Conservation (phyloP, 164 flowering plant species). For the Saururus chinensis region DNA sequence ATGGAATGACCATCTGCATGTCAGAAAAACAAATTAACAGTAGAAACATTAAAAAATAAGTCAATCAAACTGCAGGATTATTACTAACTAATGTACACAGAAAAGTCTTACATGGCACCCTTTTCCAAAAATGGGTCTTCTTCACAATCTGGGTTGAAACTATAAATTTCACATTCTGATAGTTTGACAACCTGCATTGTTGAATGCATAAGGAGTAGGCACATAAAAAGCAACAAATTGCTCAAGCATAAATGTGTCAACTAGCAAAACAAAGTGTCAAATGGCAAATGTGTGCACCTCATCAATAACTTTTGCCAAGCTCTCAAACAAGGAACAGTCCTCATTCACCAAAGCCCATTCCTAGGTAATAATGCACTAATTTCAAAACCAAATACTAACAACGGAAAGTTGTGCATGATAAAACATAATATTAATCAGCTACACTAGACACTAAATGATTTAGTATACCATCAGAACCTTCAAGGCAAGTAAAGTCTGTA, state of each 20-base stretch:
- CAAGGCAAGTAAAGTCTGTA: too few species aligned
- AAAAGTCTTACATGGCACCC: slow-evolving; percentile 66
- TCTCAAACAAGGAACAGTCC: slow-evolving; percentile 49
- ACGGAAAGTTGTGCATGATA: neutral
- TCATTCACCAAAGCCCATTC: slow-evolving; percentile 64
- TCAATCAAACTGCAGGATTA: too few species aligned
- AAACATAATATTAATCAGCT: neutral
- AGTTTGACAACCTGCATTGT: slow-evolving; percentile 71
- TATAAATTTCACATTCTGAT: slow-evolving; percentile 81
- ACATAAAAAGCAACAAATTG: neutral
- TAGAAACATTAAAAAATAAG: neutral
- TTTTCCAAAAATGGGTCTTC: slow-evolving; percentile 78
- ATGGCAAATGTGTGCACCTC: slow-evolving; percentile 40
- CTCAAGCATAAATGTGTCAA: neutral
- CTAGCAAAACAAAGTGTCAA: too few species aligned
- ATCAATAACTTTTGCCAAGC: slow-evolving; percentile 64
- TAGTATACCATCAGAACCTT: too few species aligned
- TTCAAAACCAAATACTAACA: neutral
- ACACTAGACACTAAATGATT: too few species aligned
- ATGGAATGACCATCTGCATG: slow-evolving; percentile 83
- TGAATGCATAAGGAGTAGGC: slow-evolving; percentile 6
- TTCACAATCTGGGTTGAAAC: slow-evolving; percentile 70
- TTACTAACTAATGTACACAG: neutral
- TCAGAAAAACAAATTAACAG: neutral
- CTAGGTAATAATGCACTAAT: slow-evolving; percentile 15